These are phyloP conservation scores for Mycena latifolia DNA, from an alignment of 768 basidiomycete genomes.

Conservation along the genomic window DNA sequence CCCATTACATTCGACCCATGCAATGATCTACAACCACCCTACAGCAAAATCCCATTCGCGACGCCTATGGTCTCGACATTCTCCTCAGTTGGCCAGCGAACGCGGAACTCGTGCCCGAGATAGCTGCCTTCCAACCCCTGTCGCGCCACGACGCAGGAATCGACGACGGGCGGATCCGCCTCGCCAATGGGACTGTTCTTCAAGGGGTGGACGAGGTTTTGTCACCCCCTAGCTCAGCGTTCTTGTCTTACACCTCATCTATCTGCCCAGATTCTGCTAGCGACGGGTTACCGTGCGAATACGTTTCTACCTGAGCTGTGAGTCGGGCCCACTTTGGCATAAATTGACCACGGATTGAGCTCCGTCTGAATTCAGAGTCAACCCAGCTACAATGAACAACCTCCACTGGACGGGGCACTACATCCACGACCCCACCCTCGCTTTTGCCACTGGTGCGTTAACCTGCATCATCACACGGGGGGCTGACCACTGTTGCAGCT, in stretches of 20 bases:
- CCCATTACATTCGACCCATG: not conserved
- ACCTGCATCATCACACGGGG: not conserved
- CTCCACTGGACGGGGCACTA: slow-evolving; percentile 44
- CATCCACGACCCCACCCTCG: slow-evolving; percentile 48
- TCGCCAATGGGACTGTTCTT: slow-evolving; percentile 43
- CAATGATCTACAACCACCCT: too few relatives aligned
- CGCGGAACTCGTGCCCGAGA: slow-evolving; percentile 6
- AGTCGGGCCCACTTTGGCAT: too few relatives aligned
- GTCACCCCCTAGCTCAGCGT: too few relatives aligned
- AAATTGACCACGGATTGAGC: too few relatives aligned
- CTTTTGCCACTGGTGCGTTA: slow-evolving; percentile 33
- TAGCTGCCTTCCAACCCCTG: slow-evolving; percentile 38
- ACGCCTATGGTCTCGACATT: slow-evolving; percentile 3
- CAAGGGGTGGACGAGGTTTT: slow-evolving; percentile 41
- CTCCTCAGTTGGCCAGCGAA: not conserved
- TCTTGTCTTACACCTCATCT: too few relatives aligned
- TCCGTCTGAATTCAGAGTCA: too few relatives aligned
- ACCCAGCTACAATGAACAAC: slow-evolving; percentile 17
- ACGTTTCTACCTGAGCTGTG: slow-evolving; percentile 40
- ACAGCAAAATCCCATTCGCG: not conserved
- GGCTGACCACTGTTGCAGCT: not conserved
- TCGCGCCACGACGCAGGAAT: slow-evolving; percentile 28
- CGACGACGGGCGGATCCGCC: slow-evolving; percentile 38
- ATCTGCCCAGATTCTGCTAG: slow-evolving; percentile 41
- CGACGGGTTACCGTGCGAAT: slow-evolving; percentile 46